Conservation (phyloP, 1,139 yeast species). For the Protomyces arabidopsidicola region DNA sequence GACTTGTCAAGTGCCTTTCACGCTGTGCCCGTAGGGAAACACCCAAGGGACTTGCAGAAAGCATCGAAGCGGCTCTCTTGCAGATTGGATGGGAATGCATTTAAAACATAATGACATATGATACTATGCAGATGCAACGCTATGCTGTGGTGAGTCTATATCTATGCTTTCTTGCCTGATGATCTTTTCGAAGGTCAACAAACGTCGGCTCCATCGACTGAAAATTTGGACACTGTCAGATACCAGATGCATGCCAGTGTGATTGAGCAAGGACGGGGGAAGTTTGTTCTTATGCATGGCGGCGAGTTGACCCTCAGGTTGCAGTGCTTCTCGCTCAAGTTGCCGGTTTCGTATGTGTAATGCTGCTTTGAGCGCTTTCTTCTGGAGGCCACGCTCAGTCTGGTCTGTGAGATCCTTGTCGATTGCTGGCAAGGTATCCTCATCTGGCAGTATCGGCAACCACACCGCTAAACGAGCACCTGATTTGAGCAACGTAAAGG, state of each 20-base stretch:
- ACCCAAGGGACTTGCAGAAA: not conserved
- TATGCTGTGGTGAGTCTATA: not conserved
- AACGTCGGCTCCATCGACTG: constrained; percentile 51
- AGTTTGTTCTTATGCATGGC: constrained; percentile 44
- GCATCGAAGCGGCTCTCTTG: not conserved
- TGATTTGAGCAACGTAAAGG: not conserved
- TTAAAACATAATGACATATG: not conserved
- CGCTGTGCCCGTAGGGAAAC: not conserved
- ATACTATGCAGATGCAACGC: not conserved
- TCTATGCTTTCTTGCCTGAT: too few relatives aligned
- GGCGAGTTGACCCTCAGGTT: not conserved
- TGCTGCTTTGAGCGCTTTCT: not conserved
- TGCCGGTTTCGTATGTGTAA: not conserved
- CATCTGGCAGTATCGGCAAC: constrained; percentile 98
- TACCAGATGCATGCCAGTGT: constrained; percentile 62
- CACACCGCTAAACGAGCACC: constrained; percentile 81
- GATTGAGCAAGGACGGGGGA: constrained; percentile 42
- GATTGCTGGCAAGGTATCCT: constrained; percentile 60
- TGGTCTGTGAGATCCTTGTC: not conserved
- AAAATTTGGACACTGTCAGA: constrained; percentile 82
- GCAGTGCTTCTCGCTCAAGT: not conserved
- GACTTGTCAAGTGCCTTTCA: not conserved
- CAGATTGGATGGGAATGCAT: not conserved
- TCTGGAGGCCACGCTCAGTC: not conserved
- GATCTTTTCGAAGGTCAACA: constrained; percentile 15